A percentile compares a stretch with the other conserved stretches of the same genome.
phyloP scores from a whole-genome alignment of 2,329 filamentous ascomycete species.

The Colletotrichum navitas region DNA sequence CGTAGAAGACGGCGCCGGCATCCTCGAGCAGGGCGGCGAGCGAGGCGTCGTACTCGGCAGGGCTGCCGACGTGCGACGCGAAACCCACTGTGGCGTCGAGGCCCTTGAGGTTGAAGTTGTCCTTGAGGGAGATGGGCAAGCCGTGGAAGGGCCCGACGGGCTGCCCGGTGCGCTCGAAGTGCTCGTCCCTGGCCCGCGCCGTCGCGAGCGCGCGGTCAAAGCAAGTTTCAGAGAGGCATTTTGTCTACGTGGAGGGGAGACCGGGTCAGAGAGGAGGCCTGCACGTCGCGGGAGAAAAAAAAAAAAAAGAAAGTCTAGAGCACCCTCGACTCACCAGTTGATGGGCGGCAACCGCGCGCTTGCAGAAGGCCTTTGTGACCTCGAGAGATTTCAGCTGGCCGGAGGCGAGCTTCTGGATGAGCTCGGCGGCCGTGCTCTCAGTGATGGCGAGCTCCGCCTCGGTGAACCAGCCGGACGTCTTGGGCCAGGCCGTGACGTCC shows the following conservation, averaged over 20 bases:
- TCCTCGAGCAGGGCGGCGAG: constrained; percentile 57
- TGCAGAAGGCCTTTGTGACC: constrained; percentile 67
- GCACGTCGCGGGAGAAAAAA: neutral
- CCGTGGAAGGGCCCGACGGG: constrained; percentile 73
- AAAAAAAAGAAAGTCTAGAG: no score
- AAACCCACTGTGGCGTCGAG: constrained; percentile 73
- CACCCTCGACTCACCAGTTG: constrained; percentile 41
- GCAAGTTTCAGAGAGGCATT: constrained; percentile 66
- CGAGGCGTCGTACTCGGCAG: constrained; percentile 59
- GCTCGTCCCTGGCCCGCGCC: constrained; percentile 63
- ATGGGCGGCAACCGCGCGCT: constrained; percentile 57
- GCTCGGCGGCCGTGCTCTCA: constrained; percentile 48
- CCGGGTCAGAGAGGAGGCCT: neutral
- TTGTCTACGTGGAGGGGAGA: constrained; percentile 50
- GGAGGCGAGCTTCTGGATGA: constrained; percentile 52
- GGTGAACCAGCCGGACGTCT: constrained; percentile 70
- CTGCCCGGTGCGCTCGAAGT: constrained; percentile 61
- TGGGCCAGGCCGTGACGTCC: constrained; percentile 69
- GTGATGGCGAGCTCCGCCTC: constrained; percentile 56
- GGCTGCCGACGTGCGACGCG: constrained; percentile 69
- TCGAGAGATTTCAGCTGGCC: constrained; percentile 57
- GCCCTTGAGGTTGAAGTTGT: constrained; percentile 74
- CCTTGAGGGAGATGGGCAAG: constrained; percentile 76
- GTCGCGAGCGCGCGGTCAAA: constrained; percentile 65
- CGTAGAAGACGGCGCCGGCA: constrained; percentile 67